phyloP scores from a whole-genome alignment of 2,329 filamentous ascomycete genomes.

The Talaromyces sp. region DNA sequence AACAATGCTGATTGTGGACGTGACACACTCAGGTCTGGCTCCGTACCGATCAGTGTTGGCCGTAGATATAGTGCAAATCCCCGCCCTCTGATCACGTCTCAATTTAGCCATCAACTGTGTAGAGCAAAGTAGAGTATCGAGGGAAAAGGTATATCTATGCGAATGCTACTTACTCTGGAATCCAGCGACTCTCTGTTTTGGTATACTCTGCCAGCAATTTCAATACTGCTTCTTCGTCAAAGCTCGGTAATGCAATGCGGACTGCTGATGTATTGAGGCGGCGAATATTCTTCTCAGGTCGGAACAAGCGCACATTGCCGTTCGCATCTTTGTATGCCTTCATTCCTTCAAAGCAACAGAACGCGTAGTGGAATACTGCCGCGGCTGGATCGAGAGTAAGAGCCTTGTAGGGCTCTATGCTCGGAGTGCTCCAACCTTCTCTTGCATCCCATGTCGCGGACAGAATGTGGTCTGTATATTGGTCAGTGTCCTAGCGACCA shows the following conservation, averaged over 20 bases:
- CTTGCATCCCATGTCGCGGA: slow-evolving; percentile 64
- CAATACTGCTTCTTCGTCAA: slow-evolving; percentile 69
- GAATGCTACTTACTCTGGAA: slow-evolving; percentile 61
- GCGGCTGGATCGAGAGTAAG: slow-evolving; percentile 76
- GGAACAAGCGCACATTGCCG: slow-evolving; percentile 71
- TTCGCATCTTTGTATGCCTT: slow-evolving; percentile 70
- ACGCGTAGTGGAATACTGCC: slow-evolving; percentile 81
- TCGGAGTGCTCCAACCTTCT: slow-evolving; percentile 69
- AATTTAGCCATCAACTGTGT: background rate
- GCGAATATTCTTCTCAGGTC: slow-evolving; percentile 68
- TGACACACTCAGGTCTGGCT: slow-evolving; percentile 86
- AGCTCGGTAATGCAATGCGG: slow-evolving; percentile 75
- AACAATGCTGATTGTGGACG: slow-evolving; percentile 88
- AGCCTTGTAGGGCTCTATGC: slow-evolving; percentile 73
- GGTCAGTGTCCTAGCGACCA: background rate
- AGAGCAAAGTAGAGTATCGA: background rate
- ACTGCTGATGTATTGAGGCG: slow-evolving; percentile 46
- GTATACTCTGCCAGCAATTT: slow-evolving; percentile 77
- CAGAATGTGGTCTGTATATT: slow-evolving; percentile 73
- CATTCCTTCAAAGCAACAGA: slow-evolving; percentile 84
- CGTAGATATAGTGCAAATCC: slow-evolving; percentile 95
- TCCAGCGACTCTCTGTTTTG: slow-evolving; percentile 81
- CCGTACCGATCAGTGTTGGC: slow-evolving; percentile 95
- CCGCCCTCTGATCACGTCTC: slow-evolving; percentile 44
- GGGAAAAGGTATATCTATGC: background rate